Conservation (phyloP, 1,284 basidiomycete species). For the Filobasidium uniguttulatum region DNA sequence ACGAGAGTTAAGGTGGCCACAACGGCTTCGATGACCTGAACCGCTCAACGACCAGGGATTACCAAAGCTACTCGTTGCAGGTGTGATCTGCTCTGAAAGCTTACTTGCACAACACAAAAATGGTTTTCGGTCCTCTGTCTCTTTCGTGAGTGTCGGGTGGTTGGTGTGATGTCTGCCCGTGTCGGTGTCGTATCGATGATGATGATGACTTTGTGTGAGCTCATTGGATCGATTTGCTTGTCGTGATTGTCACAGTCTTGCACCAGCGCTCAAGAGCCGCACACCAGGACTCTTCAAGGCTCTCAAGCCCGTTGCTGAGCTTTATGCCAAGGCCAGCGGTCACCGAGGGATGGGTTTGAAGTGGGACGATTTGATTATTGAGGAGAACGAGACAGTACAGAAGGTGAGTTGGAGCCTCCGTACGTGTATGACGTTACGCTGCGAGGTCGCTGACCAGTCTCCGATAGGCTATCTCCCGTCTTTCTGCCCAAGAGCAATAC, state of each 20-base stretch:
- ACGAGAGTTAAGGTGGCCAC: no score
- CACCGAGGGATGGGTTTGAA: conserved; percentile 81
- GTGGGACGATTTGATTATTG: conserved; percentile 88
- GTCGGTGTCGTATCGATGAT: no score
- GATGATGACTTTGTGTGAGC: not conserved
- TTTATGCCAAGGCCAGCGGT: conserved; percentile 69
- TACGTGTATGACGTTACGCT: not conserved
- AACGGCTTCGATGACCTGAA: no score
- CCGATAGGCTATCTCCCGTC: conserved; percentile 62
- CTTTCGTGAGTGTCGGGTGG: conserved; percentile 11
- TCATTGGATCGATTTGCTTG: not conserved
- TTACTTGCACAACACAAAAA: not conserved
- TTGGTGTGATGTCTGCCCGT: not conserved
- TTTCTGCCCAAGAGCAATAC: conserved; percentile 66
- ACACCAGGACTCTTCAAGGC: conserved; percentile 39
- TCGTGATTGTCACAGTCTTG: conserved; percentile 39
- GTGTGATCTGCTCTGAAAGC: no score
- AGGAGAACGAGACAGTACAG: conserved; percentile 74
- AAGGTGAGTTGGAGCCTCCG: conserved; percentile 44
- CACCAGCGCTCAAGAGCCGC: conserved; percentile 58
- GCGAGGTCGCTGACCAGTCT: conserved; percentile 36
- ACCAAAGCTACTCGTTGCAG: no score
- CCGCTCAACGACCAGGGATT: no score
- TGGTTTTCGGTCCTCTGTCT: conserved; percentile 16
- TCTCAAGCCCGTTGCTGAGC: conserved; percentile 66